Evolutionary conservation across 352 stramenopile species (phyloP), one percentile per base, ranked within the genome.

Genomic region (Globisporangium middletonii): DNA sequence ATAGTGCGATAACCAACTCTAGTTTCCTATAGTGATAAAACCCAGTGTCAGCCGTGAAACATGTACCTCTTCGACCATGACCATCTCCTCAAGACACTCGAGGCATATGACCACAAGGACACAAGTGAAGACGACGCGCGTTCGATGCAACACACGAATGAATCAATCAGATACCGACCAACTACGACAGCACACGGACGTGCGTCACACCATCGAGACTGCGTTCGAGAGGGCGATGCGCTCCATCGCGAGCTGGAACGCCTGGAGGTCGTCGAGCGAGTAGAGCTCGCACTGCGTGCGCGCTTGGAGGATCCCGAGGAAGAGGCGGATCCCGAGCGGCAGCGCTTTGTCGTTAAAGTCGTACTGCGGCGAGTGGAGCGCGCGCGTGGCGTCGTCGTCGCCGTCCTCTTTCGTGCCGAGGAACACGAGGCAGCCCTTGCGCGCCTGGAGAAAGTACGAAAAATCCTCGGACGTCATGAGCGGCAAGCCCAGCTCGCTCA

Each of bases 381-480:
- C 74, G 4, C 83, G 79, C 27, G 62, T 67, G 51, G 86, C 81
- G 42, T 78, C 71, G 18, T 72, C 50, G 50, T 89, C 78, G 18
- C 60, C 65, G 13, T 80, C 66, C 44, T 89, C 81, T 56, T 89
- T 92, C 18, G 81, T 94, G 37, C 84, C 84, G 28, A 94, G 59
- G 55, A 94, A 92, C 55, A 92, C 92, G 55, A 89, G 92, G 60
- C 84, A 94, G 44, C 84, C 84, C 54, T 91, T 91, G 58, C 79
- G 77, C 43, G 89, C 77, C 33, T 88, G 80, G 30, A 94, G 55
- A 57, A 79, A 94, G 65, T 96, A 98, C 15, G 83, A 85, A 80
- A 98, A 98, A 64, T 98, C 94, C 72, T 98, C 94, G 6, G 83
- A 88, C 5, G 92, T 93, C 94, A 98, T 98, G 30, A 97, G 96